These are phyloP conservation scores for Hypoxylon rickii DNA, from an alignment of 495 filamentous ascomycete species.

Conservation along the genomic window DNA sequence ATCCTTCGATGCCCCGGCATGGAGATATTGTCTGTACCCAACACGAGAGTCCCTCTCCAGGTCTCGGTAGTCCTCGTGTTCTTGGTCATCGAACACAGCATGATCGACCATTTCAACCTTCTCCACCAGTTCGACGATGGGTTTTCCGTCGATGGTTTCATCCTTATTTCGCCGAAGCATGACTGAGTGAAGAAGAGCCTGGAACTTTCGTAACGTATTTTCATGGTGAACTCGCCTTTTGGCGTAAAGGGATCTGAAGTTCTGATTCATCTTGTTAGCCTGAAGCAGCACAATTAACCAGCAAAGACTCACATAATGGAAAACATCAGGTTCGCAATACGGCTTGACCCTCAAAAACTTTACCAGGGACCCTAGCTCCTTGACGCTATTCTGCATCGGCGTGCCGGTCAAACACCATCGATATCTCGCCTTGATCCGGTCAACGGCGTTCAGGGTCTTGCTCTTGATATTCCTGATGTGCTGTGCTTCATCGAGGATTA, in stretches of 20 bases:
- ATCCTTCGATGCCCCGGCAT: conserved; percentile 69
- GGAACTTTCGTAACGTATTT: no score
- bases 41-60: conserved; percentile 70
- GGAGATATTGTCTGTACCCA: conserved; percentile 77
- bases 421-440: conserved; percentile 62
- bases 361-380: conserved; percentile 79
- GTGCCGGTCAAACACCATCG: conserved; percentile 92
- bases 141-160: conserved; percentile 80
- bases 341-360: conserved; percentile 80
- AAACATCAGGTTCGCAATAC: conserved; percentile 62
- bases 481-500: conserved; percentile 93
- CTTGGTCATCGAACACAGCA: conserved; percentile 73
- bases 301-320: no score
- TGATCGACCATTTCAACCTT: conserved; percentile 70
- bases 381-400: conserved; percentile 89
- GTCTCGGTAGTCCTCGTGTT: conserved; percentile 69
- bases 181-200: conserved; percentile 77
- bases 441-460: conserved; percentile 65
- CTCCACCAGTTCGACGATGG: conserved; percentile 74
- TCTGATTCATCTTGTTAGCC: no score
- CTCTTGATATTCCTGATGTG: conserved; percentile 86
- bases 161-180: conserved; percentile 84
- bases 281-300: no score
- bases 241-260: conserved; percentile 36
- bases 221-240: conserved; percentile 48